A percentile compares a stretch with the other conserved stretches of the same genome.
Conservation (phyloP, 305 asterid species). For the Fraxinus nigra region DNA sequence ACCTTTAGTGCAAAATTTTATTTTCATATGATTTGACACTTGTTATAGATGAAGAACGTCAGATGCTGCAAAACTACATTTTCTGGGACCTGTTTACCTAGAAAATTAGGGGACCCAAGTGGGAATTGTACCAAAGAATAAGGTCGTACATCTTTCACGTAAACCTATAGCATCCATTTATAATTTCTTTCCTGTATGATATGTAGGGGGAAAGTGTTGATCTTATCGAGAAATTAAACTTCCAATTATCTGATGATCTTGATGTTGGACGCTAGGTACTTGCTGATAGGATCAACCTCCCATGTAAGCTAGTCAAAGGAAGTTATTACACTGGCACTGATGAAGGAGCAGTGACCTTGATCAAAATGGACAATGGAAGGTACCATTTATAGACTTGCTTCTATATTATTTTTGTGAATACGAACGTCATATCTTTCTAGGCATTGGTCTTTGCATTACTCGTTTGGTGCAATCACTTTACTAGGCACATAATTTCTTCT, state of each 20-base stretch:
- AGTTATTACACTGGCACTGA: constrained; percentile 96
- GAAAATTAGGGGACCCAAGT: neutral
- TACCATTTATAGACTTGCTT: constrained; percentile 27
- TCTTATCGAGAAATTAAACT: constrained; percentile 5
- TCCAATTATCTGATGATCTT: constrained; percentile 24
- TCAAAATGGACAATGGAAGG: constrained; percentile 91
- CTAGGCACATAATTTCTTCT: neutral
- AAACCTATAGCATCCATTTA: neutral
- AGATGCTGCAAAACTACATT: neutral
- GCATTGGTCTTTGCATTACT: neutral
- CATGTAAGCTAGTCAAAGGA: constrained; percentile 95
- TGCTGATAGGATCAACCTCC: constrained; percentile 86
- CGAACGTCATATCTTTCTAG: neutral
- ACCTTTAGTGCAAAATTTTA: neutral
- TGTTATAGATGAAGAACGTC: neutral
- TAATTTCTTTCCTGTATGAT: neutral
- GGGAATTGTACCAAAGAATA: neutral
- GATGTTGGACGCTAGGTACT: constrained; percentile 70
- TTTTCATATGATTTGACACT: neutral
- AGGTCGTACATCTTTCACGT: neutral
- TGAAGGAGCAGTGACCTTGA: constrained; percentile 95
- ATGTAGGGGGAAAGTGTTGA: neutral
- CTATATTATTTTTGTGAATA: neutral
- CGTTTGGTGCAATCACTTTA: neutral
- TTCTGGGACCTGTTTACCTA: neutral